Conservation (phyloP, 2,329 filamentous ascomycete genomes). For the Pyricularia sp. region DNA sequence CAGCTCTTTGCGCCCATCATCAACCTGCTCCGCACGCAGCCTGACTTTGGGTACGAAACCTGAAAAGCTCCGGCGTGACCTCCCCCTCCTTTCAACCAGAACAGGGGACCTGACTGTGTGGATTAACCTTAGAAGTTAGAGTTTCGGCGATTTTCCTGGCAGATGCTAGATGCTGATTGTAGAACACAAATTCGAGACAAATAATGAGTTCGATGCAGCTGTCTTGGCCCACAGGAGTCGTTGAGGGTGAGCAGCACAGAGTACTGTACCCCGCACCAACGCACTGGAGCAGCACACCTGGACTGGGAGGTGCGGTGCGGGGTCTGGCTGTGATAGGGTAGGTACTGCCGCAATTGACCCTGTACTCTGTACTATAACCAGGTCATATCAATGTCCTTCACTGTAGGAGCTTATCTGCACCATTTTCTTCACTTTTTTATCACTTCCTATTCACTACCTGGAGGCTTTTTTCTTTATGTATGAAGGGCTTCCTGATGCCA, state of each 20-base stretch:
- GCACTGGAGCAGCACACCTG: not conserved
- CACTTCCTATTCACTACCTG: too few species aligned
- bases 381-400: too few species aligned
- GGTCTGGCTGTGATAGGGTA: not conserved
- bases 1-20: slow-evolving; percentile 26
- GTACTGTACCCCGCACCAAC: not conserved
- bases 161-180: not conserved
- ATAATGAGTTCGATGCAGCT: not conserved
- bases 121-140: not conserved
- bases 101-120: not conserved
- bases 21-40: slow-evolving; percentile 19
- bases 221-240: not conserved
- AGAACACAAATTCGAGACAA: not conserved
- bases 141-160: not conserved
- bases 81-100: not conserved
- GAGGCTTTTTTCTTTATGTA: too few species aligned
- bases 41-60: slow-evolving; percentile 7
- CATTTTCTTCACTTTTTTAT: too few species aligned
- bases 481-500: too few species aligned
- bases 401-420: too few species aligned
- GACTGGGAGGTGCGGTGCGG: not conserved
- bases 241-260: too few species aligned
- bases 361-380: too few species aligned
- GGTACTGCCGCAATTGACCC: too few species aligned
- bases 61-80: not conserved